Evolutionary conservation across 225 moss, liverwort and hornwort species (phyloP).

Genomic region (Neckera pumila): DNA sequence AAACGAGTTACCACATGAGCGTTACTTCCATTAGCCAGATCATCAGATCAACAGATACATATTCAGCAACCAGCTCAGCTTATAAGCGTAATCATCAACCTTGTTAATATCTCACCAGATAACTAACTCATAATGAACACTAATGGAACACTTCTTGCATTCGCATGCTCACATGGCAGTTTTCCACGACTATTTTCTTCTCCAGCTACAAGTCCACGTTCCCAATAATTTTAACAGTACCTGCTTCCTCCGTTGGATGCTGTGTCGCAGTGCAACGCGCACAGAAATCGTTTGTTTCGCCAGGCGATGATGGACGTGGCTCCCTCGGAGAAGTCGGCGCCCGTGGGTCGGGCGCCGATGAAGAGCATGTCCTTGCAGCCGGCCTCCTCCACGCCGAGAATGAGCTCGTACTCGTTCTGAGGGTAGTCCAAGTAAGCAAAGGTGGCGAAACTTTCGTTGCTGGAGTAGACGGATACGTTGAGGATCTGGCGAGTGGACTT

Average conservation of each 20-base stretch:
- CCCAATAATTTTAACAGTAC: neutral
- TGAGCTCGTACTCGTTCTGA: slow-evolving; percentile 13
- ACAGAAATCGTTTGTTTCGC: slow-evolving; percentile 21
- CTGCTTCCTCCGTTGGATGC: neutral
- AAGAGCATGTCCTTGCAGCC: slow-evolving; percentile 34
- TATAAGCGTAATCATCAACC: neutral
- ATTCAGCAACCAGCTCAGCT: neutral
- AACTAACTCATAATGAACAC: neutral
- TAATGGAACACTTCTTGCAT: neutral
- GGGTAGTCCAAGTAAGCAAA: slow-evolving; percentile 27
- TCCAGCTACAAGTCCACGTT: neutral
- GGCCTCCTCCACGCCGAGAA: slow-evolving; percentile 27
- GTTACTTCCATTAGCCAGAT: neutral
- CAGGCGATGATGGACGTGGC: slow-evolving; percentile 28
- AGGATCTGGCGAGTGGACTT: slow-evolving; percentile 20
- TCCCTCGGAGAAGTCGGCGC: slow-evolving; percentile 13
- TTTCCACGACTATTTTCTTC: neutral
- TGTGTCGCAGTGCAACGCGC: neutral
- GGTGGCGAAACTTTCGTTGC: slow-evolving; percentile 16
- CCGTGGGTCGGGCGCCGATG: slow-evolving; percentile 15
- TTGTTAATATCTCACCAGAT: neutral
- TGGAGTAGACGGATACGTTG: slow-evolving; percentile 20
- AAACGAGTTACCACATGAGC: neutral
- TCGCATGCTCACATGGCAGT: neutral
- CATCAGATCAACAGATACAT: neutral